phyloP scores from a whole-genome alignment of 1,284 basidiomycete species.

The Limonomyces culmigenus region DNA sequence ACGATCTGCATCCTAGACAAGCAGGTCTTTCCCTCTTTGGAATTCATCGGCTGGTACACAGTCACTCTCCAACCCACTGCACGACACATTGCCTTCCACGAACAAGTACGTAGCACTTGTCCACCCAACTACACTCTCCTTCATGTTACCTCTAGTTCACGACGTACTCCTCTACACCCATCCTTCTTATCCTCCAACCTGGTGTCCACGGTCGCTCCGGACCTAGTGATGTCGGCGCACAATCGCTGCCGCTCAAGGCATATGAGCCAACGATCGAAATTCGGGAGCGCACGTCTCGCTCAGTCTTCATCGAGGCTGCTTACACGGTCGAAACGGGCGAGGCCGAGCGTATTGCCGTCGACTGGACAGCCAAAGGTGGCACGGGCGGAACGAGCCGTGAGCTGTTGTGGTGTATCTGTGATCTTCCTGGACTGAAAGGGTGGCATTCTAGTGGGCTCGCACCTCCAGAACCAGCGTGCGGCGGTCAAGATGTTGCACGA shows the following conservation, averaged over 20 bases:
- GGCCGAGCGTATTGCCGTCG: constrained; percentile 95
- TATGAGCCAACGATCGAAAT: constrained; percentile 81
- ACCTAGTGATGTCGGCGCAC: constrained; percentile 35
- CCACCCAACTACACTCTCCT: constrained; percentile 2
- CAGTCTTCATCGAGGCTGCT: constrained; percentile 67
- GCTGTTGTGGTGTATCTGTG: constrained; percentile 12
- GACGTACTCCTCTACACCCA: constrained; percentile 54
- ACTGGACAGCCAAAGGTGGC: constrained; percentile 86
- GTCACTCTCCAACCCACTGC: constrained; percentile 56
- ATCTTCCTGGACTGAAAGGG: too few species aligned
- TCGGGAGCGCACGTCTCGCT: constrained; percentile 55
- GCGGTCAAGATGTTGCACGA: constrained; percentile 95
- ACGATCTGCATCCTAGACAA: constrained; percentile 50
- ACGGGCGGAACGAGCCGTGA: constrained; percentile 65
- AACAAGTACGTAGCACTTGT: constrained; percentile 39
- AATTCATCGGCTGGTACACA: constrained; percentile 96
- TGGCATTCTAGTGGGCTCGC: constrained; percentile 56
- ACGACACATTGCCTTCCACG: constrained; percentile 68
- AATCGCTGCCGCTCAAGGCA: constrained; percentile 73
- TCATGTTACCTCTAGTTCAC: constrained; percentile 33
- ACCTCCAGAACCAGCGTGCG: constrained; percentile 81
- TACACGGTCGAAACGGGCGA: constrained; percentile 94
- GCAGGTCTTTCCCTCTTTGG: constrained; percentile 92
- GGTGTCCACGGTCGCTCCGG: constrained; percentile 24
- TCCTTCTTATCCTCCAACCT: constrained; percentile 55